Percentiles rank a stretch among this genome's conserved stretches.
These are phyloP conservation scores for Yamadazyma mexicana DNA, from an alignment of 1,139 yeast species.

Conservation along the genomic window DNA sequence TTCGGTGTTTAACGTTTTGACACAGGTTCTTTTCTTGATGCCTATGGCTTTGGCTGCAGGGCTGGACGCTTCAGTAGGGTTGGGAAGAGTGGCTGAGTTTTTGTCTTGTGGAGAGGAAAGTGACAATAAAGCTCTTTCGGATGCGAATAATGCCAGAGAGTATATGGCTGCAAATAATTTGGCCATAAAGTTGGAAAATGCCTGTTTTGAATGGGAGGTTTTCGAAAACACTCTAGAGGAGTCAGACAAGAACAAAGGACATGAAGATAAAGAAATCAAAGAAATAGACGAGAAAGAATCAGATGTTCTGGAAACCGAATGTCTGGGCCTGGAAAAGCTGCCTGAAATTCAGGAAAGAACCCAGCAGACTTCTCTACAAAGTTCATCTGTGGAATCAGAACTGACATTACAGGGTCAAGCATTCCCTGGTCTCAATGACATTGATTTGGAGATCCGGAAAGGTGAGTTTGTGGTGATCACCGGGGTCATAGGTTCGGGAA, in stretches of 20 bases:
- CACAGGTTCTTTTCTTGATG: conserved; percentile 55
- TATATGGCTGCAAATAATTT: conserved; percentile 20
- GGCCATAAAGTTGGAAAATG: conserved; percentile 30
- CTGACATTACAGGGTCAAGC: not conserved
- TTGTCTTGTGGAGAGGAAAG: conserved; percentile 39
- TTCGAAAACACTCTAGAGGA: conserved; percentile 24
- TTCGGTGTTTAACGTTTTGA: conserved; percentile 64
- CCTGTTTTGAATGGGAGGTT: conserved; percentile 40
- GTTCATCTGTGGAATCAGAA: not conserved
- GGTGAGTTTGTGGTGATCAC: conserved; percentile 73
- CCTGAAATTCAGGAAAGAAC: not conserved
- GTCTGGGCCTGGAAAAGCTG: too few species aligned
- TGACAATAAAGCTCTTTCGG: conserved; percentile 17
- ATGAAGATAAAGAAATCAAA: not conserved
- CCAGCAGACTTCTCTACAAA: not conserved
- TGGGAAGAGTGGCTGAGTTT: conserved; percentile 58
- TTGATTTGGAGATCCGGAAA: conserved; percentile 43
- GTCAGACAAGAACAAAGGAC: not conserved
- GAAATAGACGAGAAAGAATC: too few species aligned
- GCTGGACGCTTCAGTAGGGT: conserved; percentile 67
- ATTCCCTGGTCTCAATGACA: conserved; percentile 35
- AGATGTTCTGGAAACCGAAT: too few species aligned
- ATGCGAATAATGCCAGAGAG: conserved; percentile 5
- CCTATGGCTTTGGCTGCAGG: conserved; percentile 74
- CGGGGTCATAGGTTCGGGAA: conserved; percentile 75